Evolutionary conservation across 1,139 yeast species (phyloP).

Genomic region (Diutina siamensis): DNA sequence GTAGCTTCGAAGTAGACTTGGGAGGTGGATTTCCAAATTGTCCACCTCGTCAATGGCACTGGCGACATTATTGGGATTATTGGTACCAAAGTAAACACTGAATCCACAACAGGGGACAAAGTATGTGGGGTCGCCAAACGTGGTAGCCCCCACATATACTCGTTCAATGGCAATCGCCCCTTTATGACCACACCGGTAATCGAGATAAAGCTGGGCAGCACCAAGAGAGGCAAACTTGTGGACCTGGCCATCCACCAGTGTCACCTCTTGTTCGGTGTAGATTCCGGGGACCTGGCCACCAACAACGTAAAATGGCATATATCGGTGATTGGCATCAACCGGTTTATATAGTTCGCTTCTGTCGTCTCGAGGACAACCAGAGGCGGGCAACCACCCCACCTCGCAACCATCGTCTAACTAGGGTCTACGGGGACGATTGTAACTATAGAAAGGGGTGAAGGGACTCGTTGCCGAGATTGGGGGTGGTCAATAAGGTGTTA

Average conservation of each 20-base stretch:
- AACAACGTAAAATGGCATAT: background rate
- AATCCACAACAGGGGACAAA: conserved; percentile 5
- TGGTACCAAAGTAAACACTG: background rate
- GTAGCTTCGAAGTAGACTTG: background rate
- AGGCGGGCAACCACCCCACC: too few relatives aligned
- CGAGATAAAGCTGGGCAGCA: conserved; percentile 1
- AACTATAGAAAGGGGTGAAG: too few relatives aligned
- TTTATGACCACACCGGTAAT: conserved; percentile 1
- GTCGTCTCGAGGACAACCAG: conserved; percentile 2
- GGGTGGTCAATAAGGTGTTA: too few relatives aligned
- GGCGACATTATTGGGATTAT: conserved; percentile 3
- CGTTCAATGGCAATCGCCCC: conserved; percentile 4
- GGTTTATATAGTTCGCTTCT: background rate
- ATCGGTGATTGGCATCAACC: background rate
- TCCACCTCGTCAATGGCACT: conserved; percentile 1
- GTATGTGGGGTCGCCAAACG: conserved; percentile 1
- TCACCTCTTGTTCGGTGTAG: background rate
- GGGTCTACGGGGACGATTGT: too few relatives aligned
- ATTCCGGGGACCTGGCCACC: conserved; percentile 1
- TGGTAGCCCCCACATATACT: background rate
- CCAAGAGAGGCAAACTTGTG: conserved; percentile 3
- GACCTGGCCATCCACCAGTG: background rate
- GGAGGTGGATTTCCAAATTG: background rate
- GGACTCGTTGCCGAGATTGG: too few relatives aligned
- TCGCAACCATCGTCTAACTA: too few relatives aligned